A percentile compares a stretch with the other conserved stretches of the same genome.
Conservation (phyloP, 768 basidiomycete species). For the Termitomyces sp. region DNA sequence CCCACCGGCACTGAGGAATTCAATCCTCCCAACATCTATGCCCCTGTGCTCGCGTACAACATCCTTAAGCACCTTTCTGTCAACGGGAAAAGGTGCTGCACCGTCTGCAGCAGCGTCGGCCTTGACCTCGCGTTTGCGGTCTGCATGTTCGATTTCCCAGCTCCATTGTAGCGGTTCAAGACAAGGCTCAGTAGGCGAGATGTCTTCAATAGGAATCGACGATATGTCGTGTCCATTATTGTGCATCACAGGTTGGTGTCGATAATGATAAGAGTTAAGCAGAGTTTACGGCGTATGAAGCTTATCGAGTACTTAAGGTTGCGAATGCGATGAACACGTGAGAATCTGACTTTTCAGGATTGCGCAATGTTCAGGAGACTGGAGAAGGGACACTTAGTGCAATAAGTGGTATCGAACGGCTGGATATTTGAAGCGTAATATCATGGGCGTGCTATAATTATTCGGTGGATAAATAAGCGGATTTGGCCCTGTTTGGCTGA, state of each 20-base stretch:
- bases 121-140: slow-evolving; percentile 58
- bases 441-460: slow-evolving; percentile 12
- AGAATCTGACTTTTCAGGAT: not conserved
- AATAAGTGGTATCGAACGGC: slow-evolving; percentile 2
- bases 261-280: slow-evolving; percentile 1
- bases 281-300: slow-evolving; percentile 2
- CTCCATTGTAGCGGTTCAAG: slow-evolving; percentile 50
- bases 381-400: not conserved
- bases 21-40: slow-evolving; percentile 62
- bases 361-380: not conserved
- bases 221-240: slow-evolving; percentile 21
- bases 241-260: slow-evolving; percentile 27
- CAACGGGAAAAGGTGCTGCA: slow-evolving; percentile 67
- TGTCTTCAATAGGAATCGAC: slow-evolving; percentile 10
- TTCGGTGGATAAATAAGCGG: slow-evolving; percentile 10
- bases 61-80: slow-evolving; percentile 69
- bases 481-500: slow-evolving; percentile 10
- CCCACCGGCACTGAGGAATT: slow-evolving; percentile 72
- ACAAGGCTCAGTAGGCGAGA: slow-evolving; percentile 4
- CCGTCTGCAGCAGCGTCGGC: slow-evolving; percentile 61
- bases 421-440: slow-evolving; percentile 10
- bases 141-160: slow-evolving; percentile 69
- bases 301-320: slow-evolving; percentile 2
- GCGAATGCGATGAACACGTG: not conserved
- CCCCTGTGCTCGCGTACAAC: slow-evolving; percentile 70